These are phyloP conservation scores for Quercus variabilis DNA, from an alignment of 306 rosid species.

Conservation along the genomic window DNA sequence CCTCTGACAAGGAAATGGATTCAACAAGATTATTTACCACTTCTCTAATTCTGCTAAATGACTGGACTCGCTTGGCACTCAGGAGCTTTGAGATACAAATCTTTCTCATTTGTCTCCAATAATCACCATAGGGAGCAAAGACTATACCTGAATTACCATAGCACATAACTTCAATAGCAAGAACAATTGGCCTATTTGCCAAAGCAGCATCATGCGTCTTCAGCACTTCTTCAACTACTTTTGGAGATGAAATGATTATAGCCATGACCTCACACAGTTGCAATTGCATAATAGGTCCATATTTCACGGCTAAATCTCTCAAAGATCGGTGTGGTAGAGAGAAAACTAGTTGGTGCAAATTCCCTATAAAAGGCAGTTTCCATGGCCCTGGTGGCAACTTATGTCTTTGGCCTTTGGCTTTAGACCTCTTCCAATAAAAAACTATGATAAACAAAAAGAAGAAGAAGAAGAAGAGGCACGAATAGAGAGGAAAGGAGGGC, in stretches of 20 bases:
- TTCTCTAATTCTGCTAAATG: conserved; percentile 6
- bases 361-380: conserved; percentile 11
- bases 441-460: neutral
- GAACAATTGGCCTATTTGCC: neutral
- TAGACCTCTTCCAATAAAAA: neutral
- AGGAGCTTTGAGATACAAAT: neutral
- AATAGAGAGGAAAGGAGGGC: neutral
- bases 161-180: neutral
- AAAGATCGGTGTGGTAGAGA: neutral
- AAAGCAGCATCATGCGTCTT: neutral
- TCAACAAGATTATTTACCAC: conserved; percentile 2
- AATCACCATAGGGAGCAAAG: conserved; percentile 18
- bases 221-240: conserved; percentile 8
- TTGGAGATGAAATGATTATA: conserved; percentile 3
- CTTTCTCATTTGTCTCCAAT: conserved; percentile 10
- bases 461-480: neutral
- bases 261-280: neutral
- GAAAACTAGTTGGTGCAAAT: conserved; percentile 11
- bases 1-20: neutral
- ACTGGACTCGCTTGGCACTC: conserved; percentile 4
- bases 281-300: conserved; percentile 6
- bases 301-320: neutral
- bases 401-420: neutral
- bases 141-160: neutral
- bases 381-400: conserved; percentile 4